Conservation (phyloP, 345 rosid genomes). For the Hibiscus tridactylites region DNA sequence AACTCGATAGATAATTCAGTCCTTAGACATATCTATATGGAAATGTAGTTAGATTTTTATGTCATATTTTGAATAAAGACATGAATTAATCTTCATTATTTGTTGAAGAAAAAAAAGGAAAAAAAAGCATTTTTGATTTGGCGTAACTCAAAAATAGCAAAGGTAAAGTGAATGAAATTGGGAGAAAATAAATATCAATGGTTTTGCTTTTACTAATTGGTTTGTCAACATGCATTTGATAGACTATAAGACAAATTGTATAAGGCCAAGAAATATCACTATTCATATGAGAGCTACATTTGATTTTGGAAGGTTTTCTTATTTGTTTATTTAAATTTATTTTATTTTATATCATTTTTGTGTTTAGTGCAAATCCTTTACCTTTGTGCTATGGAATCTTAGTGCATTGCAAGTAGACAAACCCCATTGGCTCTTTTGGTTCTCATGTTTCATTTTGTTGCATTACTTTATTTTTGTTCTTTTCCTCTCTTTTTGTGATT, state of each 20-base stretch:
- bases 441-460: neutral
- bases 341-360: neutral
- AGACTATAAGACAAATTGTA: neutral
- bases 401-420: constrained; percentile 1
- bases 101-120: too few relatives aligned
- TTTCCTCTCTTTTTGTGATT: neutral
- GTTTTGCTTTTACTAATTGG: neutral
- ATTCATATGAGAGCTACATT: neutral
- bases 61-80: too few relatives aligned
- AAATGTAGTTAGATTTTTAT: too few relatives aligned
- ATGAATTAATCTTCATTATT: too few relatives aligned
- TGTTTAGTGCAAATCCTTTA: neutral
- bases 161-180: neutral
- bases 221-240: neutral
- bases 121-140: too few relatives aligned
- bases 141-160: neutral
- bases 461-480: neutral
- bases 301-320: neutral
- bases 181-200: neutral
- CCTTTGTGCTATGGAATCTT: neutral
- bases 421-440: neutral
- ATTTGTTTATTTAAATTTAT: neutral
- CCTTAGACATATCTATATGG: too few relatives aligned
- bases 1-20: too few relatives aligned
- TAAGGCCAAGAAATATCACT: neutral